phyloP scores from a whole-genome alignment of 2,329 filamentous ascomycete species.

The Botrytis elliptica region DNA sequence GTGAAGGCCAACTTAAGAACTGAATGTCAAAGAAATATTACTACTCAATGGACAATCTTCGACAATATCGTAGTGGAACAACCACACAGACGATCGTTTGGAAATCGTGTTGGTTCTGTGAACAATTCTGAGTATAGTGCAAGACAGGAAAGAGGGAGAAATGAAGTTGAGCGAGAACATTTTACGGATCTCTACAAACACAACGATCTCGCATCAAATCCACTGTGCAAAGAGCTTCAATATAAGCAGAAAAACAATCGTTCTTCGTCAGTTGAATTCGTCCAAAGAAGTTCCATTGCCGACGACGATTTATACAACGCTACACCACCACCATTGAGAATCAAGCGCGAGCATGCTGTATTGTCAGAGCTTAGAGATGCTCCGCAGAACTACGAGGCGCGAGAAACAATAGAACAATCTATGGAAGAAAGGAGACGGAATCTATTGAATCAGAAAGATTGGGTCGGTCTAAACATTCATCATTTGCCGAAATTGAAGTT shows the following conservation, averaged over 20 bases:
- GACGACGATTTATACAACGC: conserved; percentile 33
- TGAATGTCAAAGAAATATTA: conserved; percentile 37
- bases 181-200: neutral
- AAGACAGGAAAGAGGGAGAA: neutral
- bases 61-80: conserved; percentile 22
- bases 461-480: conserved; percentile 36
- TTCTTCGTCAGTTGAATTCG: neutral
- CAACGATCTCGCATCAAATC: neutral
- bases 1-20: conserved; percentile 41
- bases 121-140: neutral
- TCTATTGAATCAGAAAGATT: conserved; percentile 36
- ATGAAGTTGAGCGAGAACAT: neutral
- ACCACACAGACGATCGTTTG: conserved; percentile 2
- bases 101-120: neutral
- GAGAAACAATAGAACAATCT: conserved; percentile 24
- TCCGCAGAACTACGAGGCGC: conserved; percentile 6
- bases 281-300: neutral
- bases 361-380: neutral
- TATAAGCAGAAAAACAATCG: neutral
- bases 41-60: conserved; percentile 32
- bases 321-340: conserved; percentile 27
- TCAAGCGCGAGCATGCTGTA: conserved; percentile 23
- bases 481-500: conserved; percentile 32
- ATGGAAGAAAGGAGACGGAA: conserved; percentile 33
- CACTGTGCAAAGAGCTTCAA: neutral